A percentile compares a stretch with the other conserved stretches of the same genome.
Evolutionary conservation across 2,329 filamentous ascomycete species (phyloP).

Genomic region (Clonostachys rhizophaga): DNA sequence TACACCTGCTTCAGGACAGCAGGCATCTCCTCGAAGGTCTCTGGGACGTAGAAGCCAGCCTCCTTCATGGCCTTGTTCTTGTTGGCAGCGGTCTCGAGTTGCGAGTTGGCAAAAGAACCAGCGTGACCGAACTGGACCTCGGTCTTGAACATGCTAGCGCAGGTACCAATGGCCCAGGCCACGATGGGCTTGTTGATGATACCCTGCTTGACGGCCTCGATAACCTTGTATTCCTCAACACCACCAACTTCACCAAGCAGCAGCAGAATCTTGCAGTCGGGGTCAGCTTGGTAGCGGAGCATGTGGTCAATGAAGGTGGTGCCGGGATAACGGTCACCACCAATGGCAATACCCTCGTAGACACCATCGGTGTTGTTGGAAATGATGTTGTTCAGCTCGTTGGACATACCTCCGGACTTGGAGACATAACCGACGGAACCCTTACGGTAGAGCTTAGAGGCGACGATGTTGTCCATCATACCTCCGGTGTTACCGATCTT

Average conservation of each 20-base stretch:
- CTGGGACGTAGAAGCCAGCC: constrained; percentile 88
- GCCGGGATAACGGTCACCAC: constrained; percentile 97
- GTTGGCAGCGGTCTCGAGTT: constrained; percentile 91
- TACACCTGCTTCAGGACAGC: constrained; percentile 73
- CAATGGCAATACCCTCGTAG: constrained; percentile 98
- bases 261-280: constrained; percentile 95
- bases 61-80: constrained; percentile 99
- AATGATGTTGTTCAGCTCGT: constrained; percentile 99
- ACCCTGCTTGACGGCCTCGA: constrained; percentile 93
- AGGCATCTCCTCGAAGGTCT: constrained; percentile 96
- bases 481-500: constrained; percentile 99
- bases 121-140: constrained; percentile 99
- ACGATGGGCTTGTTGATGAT: constrained; percentile 97
- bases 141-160: constrained; percentile 99
- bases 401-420: constrained; percentile 99
- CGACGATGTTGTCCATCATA: constrained; percentile 99
- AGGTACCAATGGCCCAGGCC: constrained; percentile 98
- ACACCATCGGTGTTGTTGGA: constrained; percentile 95
- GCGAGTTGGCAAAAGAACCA: constrained; percentile 97
- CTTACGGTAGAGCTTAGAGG: constrained; percentile 99
- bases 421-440: constrained; percentile 98
- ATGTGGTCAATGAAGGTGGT: constrained; percentile 99
- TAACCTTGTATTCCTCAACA: constrained; percentile 99
- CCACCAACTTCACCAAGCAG: constrained; percentile 97
- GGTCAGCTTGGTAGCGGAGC: constrained; percentile 92